These are phyloP conservation scores for Aspergillus ochraceus DNA, from an alignment of 2,329 filamentous ascomycete genomes.

Conservation along the genomic window DNA sequence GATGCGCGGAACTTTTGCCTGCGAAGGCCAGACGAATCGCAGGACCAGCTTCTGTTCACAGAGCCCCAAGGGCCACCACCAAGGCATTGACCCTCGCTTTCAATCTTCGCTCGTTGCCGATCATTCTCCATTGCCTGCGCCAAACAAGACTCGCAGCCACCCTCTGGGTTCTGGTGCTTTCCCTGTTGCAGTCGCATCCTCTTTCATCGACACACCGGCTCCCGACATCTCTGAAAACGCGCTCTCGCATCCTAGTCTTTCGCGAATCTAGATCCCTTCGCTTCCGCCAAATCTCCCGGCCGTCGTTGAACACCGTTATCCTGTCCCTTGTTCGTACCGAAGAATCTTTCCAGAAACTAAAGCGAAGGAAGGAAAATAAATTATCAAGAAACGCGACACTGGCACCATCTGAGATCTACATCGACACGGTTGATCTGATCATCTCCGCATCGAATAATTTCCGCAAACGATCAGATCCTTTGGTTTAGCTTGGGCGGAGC, in stretches of 20 bases:
- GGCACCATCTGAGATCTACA: background rate
- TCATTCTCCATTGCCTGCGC: constrained; percentile 8
- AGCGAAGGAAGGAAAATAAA: background rate
- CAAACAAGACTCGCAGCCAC: background rate
- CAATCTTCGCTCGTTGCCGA: constrained; percentile 10
- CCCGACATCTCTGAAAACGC: constrained; percentile 21
- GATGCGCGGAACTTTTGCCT: constrained; percentile 20
- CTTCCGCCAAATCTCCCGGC: background rate
- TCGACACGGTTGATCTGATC: too few species aligned
- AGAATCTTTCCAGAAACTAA: background rate
- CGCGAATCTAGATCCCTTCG: constrained; percentile 2
- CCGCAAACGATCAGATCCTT: background rate
- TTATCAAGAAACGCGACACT: background rate
- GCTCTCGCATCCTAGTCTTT: constrained; percentile 14
- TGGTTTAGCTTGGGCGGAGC: background rate
- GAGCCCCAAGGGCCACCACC: constrained; percentile 15
- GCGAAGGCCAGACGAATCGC: constrained; percentile 22
- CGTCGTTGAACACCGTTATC: background rate
- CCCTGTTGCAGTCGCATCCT: constrained; percentile 19
- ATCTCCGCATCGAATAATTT: background rate
- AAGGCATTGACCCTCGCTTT: constrained; percentile 16
- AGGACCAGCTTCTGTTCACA: constrained; percentile 15
- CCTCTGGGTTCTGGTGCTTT: constrained; percentile 8
- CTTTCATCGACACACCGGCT: constrained; percentile 10
- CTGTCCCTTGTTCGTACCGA: background rate